Conservation (phyloP, 2,329 filamentous ascomycete species). For the Paramyrothecium sp. region DNA sequence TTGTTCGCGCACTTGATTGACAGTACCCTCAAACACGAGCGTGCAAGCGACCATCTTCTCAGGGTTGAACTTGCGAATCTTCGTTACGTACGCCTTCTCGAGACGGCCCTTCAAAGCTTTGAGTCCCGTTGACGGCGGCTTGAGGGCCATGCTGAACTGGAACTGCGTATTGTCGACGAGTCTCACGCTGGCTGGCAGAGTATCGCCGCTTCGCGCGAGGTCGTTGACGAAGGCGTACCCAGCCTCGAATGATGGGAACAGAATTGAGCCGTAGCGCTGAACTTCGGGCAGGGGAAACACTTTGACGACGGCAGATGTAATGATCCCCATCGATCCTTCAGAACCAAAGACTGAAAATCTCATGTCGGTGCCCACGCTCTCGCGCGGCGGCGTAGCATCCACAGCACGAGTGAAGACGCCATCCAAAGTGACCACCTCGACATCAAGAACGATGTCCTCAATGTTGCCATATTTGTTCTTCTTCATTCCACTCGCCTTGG, state of each 20-base stretch:
- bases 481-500: slow-evolving; percentile 5
- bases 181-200: slow-evolving; percentile 1
- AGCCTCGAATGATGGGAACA: slow-evolving; percentile 1
- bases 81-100: no score
- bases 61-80: no score
- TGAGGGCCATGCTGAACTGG: slow-evolving; percentile 3
- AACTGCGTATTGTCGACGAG: slow-evolving; percentile 5
- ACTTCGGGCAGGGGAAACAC: no score
- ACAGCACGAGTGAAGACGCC: neutral
- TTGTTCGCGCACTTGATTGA: no score
- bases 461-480: slow-evolving; percentile 5
- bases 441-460: slow-evolving; percentile 3
- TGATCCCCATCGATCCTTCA: neutral
- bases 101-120: no score
- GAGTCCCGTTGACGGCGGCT: neutral
- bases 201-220: neutral
- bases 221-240: slow-evolving; percentile 3
- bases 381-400: neutral
- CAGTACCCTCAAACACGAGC: no score
- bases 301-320: no score
- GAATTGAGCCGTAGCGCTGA: neutral
- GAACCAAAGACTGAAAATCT: slow-evolving; percentile 1
- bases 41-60: no score
- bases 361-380: neutral
- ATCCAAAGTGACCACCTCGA: neutral